These are phyloP conservation scores for Circinella umbellata DNA, from an alignment of 371 early-diverging fungal genomes.

Conservation along the genomic window DNA sequence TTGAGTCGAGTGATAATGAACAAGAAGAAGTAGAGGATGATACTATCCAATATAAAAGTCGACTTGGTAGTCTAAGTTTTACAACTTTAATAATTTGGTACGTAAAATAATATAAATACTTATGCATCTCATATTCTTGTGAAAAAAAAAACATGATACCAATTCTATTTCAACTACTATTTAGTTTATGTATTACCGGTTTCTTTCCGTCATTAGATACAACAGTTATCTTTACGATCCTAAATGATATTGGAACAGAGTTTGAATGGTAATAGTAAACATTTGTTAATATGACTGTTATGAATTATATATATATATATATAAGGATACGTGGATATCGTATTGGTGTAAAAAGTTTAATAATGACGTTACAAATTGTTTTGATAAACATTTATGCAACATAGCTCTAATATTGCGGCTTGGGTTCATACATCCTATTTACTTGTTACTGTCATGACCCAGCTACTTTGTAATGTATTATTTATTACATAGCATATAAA, in stretches of 20 bases:
- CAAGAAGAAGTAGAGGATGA: neutral
- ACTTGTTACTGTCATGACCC: constrained; percentile 72
- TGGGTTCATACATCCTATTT: constrained; percentile 81
- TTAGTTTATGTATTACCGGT: constrained; percentile 38
- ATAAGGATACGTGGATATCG: too few species aligned
- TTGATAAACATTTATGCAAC: neutral
- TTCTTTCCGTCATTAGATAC: constrained; percentile 57
- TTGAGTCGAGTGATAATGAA: too few species aligned
- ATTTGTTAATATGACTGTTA: too few species aligned
- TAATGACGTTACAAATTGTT: too few species aligned
- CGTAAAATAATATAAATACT: neutral
- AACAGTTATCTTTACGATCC: neutral
- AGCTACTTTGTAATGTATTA: constrained; percentile 64
- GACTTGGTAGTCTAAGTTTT: neutral
- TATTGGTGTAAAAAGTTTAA: too few species aligned
- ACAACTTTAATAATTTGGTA: constrained; percentile 1
- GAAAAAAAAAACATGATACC: neutral
- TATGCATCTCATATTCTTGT: neutral
- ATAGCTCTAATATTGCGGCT: constrained; percentile 49
- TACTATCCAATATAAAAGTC: neutral
- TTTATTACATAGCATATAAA: too few species aligned
- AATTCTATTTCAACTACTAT: neutral
- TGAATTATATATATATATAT: too few species aligned
- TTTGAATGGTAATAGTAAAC: neutral
- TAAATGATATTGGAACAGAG: constrained; percentile 9